Base-by-base conservation (phyloP, 495 filamentous ascomycete genomes). In the Rostrohypoxylon terebratum region DNA sequence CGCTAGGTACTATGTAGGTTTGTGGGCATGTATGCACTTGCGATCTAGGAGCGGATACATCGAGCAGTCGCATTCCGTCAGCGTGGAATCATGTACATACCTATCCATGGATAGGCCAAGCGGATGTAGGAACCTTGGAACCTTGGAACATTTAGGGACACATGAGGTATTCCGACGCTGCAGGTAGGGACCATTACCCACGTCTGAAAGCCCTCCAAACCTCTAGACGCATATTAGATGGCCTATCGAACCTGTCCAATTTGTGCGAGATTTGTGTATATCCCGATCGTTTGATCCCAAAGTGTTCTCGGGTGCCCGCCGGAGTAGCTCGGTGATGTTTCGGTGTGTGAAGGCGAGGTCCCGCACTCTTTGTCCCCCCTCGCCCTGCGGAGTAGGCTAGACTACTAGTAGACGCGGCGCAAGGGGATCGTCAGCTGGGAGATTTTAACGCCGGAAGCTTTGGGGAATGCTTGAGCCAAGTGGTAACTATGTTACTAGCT, bases 241-340 rank as follows among this genome's bases (percentile, higher is more conserved):
- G 59, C 34, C 33, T 33, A 7, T 47, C 40, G 38, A 59, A 23
- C 64, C 31, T 6, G 7, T 66, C 40, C 69, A 63, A 64, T 64
- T 57, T 40, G 69, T 42, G 47, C 28, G 64, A 42, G 51, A 36
- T 38, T 38, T 38, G 57, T 40, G 60, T 44, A 62, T 69, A 51
- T 71, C 62, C 67, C 62, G 62, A 74, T n/a, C 42, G 40, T 62
- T 66, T 63, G 66, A 69, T 63, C 58, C 58, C 60, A 33, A 61
- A 40, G 7, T n/a, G 60, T 48, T 73, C 54, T 75, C 73, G 74
- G 74, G 55, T 58, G 68, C 66, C 44, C 66, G 69, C 71, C 76
- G 76, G 74, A 16, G 55, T 53, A 59, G 40, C 53, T 78, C 76
- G 76, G 76, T n/a, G 76, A 78, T 78, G 76, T 72, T 47, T 78